Evolutionary conservation across 257 asterid species (phyloP), one percentile per base, ranked within the genome.

Genomic region (Linaria vulgaris): DNA sequence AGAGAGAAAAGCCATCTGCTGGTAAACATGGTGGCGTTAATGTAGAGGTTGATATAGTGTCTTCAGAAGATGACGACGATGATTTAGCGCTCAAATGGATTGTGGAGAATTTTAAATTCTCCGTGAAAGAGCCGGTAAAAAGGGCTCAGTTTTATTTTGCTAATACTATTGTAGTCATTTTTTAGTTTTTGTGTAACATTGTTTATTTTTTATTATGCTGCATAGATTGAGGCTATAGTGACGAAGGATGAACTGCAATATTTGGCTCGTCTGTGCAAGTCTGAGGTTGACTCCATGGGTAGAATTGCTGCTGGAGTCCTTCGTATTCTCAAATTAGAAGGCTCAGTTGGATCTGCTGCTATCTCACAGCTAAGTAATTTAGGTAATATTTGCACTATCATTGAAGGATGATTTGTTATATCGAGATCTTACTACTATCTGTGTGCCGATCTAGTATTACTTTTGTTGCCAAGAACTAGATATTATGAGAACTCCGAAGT

Each of bases 251-350:
- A 90, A 76, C 81, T 94, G 61, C 88, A 90, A 66, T 57, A 85
- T 68, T 86, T 94, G 55, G 76, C 79, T 69, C 50, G 61, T 52
- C 76, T 94, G 75, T 84, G 85, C 86, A 88, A 85, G 72, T 81
- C 94, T 46, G 99, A 94, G 84, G 85, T 90, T 52, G 92, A 85
- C 30, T 94, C 99, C 30, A 69, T 85, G 81, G 99, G 97, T 71
- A 78, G 99, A 79, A 81, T 94, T 61, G 78, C 88, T 55, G 97
- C 96, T 66, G 95, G 95, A 74, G 72, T 94, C 74, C 78, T 94
- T 51, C 85, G 97, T 51, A 80, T 90, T 67, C 96, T 94, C 78
- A 90, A 90, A 74, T 81, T 94, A 60, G 97, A 94, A 80, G 82
- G 85, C 34, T 82, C 95, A 11, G 69, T 94, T 47, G 96, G 97